Evolutionary conservation across 2,329 filamentous ascomycete species (phyloP).

Genomic region (Gnomoniopsis sp.): DNA sequence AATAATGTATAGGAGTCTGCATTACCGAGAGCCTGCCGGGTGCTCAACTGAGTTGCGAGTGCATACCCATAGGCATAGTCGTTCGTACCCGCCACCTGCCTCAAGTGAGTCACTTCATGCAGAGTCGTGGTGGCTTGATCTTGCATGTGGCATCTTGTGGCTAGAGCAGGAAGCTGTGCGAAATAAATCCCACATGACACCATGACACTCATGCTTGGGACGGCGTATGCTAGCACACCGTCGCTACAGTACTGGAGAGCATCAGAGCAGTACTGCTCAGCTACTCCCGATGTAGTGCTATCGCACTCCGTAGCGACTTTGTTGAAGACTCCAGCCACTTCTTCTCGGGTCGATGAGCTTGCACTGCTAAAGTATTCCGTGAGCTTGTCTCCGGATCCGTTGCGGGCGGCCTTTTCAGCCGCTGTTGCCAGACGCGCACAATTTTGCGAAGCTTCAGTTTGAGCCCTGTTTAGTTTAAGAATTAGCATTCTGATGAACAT

Average conservation of each 20-base stretch:
- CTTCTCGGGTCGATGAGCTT: constrained; percentile 38
- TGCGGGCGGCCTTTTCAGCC: constrained; percentile 49
- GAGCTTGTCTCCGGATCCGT: constrained; percentile 46
- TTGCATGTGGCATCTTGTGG: constrained; percentile 56
- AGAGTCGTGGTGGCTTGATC: constrained; percentile 63
- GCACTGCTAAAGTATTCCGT: constrained; percentile 64
- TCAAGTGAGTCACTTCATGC: constrained; percentile 64
- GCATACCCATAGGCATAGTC: constrained; percentile 55
- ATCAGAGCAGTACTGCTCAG: constrained; percentile 58
- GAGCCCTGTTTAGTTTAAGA: constrained; percentile 26
- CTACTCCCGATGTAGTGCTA: constrained; percentile 43
- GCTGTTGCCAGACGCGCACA: constrained; percentile 50
- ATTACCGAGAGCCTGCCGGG: constrained; percentile 53
- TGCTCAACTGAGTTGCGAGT: constrained; percentile 46
- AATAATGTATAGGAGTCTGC: constrained; percentile 56
- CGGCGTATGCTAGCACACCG: constrained; percentile 57
- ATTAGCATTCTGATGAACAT: neutral
- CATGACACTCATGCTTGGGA: constrained; percentile 51
- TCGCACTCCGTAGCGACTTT: constrained; percentile 54
- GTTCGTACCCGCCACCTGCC: constrained; percentile 53
- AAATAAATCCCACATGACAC: constrained; percentile 63
- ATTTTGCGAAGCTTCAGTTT: constrained; percentile 49
- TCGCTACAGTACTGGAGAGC: constrained; percentile 47
- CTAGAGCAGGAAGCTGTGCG: constrained; percentile 45
- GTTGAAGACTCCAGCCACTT: constrained; percentile 49